Percentiles rank a stretch among this genome's conserved stretches.
Conservation (phyloP, 176 grass and related monocot genomes). For the Olyra latifolia region DNA sequence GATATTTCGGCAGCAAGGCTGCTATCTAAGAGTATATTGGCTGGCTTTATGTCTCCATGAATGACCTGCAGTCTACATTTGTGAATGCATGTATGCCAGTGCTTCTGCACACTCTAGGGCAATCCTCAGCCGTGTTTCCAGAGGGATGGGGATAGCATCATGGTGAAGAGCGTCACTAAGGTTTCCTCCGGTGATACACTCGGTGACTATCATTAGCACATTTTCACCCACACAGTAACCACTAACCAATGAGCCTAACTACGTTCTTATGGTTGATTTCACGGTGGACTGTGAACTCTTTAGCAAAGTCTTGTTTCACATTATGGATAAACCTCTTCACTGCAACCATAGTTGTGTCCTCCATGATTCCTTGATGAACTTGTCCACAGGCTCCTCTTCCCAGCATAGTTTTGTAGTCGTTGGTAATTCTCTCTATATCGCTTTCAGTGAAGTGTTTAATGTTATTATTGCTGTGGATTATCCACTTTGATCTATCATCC, state of each 20-base stretch:
- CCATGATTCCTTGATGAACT: neutral
- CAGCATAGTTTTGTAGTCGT: neutral
- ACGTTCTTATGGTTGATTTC: slow-evolving; percentile 30
- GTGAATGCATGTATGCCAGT: slow-evolving; percentile 21
- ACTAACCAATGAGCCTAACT: slow-evolving; percentile 10
- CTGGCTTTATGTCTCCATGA: slow-evolving; percentile 27
- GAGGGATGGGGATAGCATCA: neutral
- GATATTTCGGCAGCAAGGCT: neutral
- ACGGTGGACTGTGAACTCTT: slow-evolving; percentile 16
- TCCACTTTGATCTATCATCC: neutral
- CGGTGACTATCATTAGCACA: neutral
- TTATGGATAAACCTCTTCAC: neutral
- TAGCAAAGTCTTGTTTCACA: slow-evolving; percentile 5
- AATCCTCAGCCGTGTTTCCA: neutral
- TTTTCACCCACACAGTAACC: neutral
- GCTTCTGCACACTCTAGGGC: slow-evolving; percentile 19
- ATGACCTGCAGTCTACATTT: slow-evolving; percentile 33
- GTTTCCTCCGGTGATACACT: slow-evolving; percentile 21
- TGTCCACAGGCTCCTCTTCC: slow-evolving; percentile 12
- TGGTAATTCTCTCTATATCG: neutral
- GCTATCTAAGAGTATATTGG: slow-evolving; percentile 18
- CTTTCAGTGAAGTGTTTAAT: neutral
- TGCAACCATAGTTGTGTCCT: slow-evolving; percentile 20
- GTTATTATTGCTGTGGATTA: neutral
- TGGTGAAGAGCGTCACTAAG: slow-evolving; percentile 2